A percentile compares a stretch with the other conserved stretches of the same genome.
These are phyloP conservation scores for Fremontodendron californicum DNA, from an alignment of 345 rosid species.

Conservation along the genomic window DNA sequence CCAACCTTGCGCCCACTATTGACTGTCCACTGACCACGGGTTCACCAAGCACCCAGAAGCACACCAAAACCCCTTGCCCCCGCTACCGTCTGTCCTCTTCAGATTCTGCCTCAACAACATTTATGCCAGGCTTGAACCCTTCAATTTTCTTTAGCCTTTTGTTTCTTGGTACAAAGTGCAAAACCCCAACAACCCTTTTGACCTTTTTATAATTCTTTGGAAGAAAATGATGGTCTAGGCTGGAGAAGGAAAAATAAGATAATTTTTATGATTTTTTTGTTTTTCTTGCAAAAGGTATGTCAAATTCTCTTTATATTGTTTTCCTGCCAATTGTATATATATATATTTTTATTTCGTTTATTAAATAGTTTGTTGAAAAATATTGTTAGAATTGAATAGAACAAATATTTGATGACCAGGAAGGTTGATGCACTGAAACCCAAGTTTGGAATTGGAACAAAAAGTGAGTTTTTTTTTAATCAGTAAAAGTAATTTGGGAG, in stretches of 20 bases:
- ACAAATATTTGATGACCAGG: not conserved
- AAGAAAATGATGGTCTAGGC: not conserved
- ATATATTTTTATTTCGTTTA: not conserved
- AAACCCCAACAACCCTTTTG: not conserved
- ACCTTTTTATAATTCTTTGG: not conserved
- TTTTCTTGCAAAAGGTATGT: not conserved
- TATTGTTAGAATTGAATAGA: slow-evolving; percentile 2
- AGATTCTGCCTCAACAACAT: slow-evolving; percentile 1
- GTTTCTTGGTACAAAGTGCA: not conserved
- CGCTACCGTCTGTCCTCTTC: not conserved
- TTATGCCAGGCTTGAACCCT: slow-evolving; percentile 6
- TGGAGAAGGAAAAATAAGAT: not conserved
- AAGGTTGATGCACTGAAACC: slow-evolving; percentile 1
- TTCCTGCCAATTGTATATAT: not conserved
- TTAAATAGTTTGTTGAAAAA: not conserved
- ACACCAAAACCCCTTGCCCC: not conserved
- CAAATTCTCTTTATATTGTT: not conserved
- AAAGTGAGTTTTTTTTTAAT: not conserved
- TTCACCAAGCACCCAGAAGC: not conserved
- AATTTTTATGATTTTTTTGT: not conserved
- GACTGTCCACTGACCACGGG: not conserved
- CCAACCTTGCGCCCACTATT: not conserved
- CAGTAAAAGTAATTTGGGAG: not conserved
- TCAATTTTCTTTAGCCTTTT: not conserved
- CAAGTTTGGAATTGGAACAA: slow-evolving; percentile 5